Base-by-base conservation (phyloP, 306 rosid genomes). In the Vachellia collinsii region DNA sequence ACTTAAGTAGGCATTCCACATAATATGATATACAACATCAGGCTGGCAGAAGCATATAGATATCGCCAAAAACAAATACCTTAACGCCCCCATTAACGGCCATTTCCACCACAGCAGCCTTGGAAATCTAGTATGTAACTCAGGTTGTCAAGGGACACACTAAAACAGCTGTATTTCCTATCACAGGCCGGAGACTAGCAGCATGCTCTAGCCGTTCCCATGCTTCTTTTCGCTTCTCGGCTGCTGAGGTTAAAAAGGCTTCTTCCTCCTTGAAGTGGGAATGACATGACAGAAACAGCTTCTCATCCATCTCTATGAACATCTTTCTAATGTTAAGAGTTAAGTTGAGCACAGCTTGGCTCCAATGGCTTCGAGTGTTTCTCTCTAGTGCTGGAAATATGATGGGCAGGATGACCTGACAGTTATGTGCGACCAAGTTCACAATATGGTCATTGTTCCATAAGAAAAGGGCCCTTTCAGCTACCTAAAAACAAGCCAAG, bases 391-490 rank as follows among this genome's bases (percentile, higher is more conserved):
- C 91, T 1, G 98, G 97, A 84, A 89, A 87, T 76, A 93, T 61
- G 82, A 93, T 72, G 47, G 99, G 97, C 79, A 95, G 83, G 81
- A 95, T 89, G 82, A 86, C 93, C 43, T 89, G 91, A 11, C 96
- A 92, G 79, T 95, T 93, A 81, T 91, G 95, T 4, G 90, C 94
- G 51, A 93, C 89, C 85, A 93, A 85, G 91, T 88, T 91, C 59
- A 93, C 89, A 48, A 93, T 88, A 73, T 87, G 92, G 79, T 91
- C 98, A 13, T 91, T 95, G 88, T 93, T 95, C 99, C 99, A 95
- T 50, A 93, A 87, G 97, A 91, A 91, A 81, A 95, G 97, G 51
- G 93, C 90, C 90, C 98, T 95, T 84, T 95, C 99, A 82, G 99
- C 88, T 68, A 95, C 99, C 99, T 95, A 94, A 72, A 87, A 88